These are phyloP conservation scores for Filosporella fistucella DNA, from an alignment of 495 filamentous ascomycete genomes.

Conservation along the genomic window DNA sequence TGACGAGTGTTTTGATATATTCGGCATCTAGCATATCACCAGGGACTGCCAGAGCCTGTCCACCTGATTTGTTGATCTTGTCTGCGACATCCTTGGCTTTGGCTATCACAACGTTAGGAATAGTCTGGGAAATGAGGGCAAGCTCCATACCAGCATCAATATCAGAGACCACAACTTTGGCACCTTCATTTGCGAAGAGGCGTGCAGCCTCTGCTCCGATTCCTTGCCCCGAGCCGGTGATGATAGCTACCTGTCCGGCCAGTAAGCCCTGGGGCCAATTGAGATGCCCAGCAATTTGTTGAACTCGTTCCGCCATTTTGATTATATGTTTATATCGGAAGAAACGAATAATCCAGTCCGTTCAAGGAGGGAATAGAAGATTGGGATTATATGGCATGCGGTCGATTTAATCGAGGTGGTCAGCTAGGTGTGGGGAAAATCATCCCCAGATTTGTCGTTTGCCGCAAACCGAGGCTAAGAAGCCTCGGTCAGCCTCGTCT, in stretches of 20 bases:
- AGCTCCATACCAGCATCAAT: conserved; percentile 60
- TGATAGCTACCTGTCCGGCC: conserved; percentile 75
- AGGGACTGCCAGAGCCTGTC: conserved; percentile 61
- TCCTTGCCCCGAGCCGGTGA: conserved; percentile 84
- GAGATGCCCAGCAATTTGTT: conserved; percentile 69
- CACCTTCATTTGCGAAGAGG: conserved; percentile 81
- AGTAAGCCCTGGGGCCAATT: conserved; percentile 77
- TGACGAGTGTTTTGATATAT: conserved; percentile 65
- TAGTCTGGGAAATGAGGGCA: background rate
- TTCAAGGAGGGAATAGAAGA: background rate
- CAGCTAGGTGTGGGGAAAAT: too few relatives aligned
- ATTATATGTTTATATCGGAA: background rate
- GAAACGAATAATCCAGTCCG: too few relatives aligned
- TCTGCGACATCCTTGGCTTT: conserved; percentile 50
- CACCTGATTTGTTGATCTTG: conserved; percentile 56
- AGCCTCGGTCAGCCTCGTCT: too few relatives aligned
- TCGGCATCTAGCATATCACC: conserved; percentile 68
- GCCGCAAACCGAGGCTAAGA: too few relatives aligned
- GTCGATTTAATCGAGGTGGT: too few relatives aligned
- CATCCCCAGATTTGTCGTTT: too few relatives aligned
- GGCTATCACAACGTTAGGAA: conserved; percentile 31
- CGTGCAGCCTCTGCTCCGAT: conserved; percentile 81
- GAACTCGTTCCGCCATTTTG: conserved; percentile 50
- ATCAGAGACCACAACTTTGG: conserved; percentile 77
- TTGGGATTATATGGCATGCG: background rate